These are phyloP conservation scores for Salix koriyanagi DNA, from an alignment of 345 rosid genomes.

Conservation along the genomic window DNA sequence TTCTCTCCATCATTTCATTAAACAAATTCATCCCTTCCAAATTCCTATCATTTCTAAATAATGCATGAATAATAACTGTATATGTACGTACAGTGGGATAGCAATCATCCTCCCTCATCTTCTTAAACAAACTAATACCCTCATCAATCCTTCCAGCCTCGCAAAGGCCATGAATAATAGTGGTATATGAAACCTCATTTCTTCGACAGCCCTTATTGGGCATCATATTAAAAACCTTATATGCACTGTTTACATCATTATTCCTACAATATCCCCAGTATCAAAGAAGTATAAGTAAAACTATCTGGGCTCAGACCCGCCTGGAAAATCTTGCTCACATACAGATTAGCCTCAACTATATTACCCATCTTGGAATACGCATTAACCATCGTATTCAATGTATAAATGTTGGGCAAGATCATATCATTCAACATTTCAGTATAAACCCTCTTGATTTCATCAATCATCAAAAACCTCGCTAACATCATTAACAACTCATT, in stretches of 20 bases:
- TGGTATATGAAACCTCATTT: conserved; percentile 72
- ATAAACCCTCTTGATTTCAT: conserved; percentile 57
- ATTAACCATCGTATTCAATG: conserved; percentile 70
- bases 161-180: conserved; percentile 79
- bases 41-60: conserved; percentile 49
- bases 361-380: conserved; percentile 66
- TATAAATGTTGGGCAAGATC: conserved; percentile 49
- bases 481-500: conserved; percentile 56
- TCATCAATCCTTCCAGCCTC: conserved; percentile 59
- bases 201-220: conserved; percentile 54
- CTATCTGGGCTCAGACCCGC: conserved; percentile 60
- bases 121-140: conserved; percentile 52
- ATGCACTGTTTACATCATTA: conserved; percentile 62
- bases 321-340: conserved; percentile 55
- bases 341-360: conserved; percentile 49
- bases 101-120: conserved; percentile 64
- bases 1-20: conserved; percentile 56
- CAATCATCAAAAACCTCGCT: conserved; percentile 47
- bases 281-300: conserved; percentile 69
- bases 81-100: conserved; percentile 70
- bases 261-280: conserved; percentile 73
- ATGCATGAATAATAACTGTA: conserved; percentile 63
- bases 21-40: conserved; percentile 52
- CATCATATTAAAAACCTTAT: conserved; percentile 53
- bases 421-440: conserved; percentile 43